Evolutionary conservation across 768 basidiomycete species (phyloP).

Genomic region (Mycena venus): DNA sequence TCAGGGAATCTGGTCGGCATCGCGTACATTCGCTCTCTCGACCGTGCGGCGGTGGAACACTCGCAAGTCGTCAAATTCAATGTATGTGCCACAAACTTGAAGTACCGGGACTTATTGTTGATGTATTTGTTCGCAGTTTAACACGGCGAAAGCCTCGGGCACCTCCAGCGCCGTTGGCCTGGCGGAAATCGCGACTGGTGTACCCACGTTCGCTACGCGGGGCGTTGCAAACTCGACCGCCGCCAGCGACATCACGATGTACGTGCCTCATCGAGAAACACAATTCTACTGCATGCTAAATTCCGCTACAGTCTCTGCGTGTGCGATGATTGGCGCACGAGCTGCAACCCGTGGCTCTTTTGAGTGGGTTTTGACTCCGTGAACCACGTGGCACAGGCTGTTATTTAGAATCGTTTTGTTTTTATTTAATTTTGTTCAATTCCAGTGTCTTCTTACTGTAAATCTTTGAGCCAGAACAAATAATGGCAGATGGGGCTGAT

Average conservation of each 20-base stretch:
- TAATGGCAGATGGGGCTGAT: too few relatives aligned
- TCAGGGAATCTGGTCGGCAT: not conserved
- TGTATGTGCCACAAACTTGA: not conserved
- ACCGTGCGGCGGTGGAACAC: not conserved
- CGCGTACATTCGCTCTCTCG: not conserved
- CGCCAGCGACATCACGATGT: not conserved
- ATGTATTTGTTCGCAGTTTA: not conserved
- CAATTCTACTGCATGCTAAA: too few relatives aligned
- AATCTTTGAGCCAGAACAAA: too few relatives aligned
- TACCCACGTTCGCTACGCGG: not conserved
- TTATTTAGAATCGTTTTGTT: too few relatives aligned
- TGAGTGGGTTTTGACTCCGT: too few relatives aligned
- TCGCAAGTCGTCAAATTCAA: not conserved
- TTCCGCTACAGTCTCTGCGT: too few relatives aligned
- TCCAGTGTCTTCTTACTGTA: too few relatives aligned
- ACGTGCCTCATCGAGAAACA: not conserved
- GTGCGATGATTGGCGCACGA: too few relatives aligned
- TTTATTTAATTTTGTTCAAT: too few relatives aligned
- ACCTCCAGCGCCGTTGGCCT: not conserved
- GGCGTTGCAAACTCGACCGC: constrained; percentile 1
- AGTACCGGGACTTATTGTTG: not conserved
- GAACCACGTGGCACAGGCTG: too few relatives aligned
- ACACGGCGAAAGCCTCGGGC: not conserved
- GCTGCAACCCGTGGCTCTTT: too few relatives aligned
- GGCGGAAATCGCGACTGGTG: not conserved